phyloP scores from a whole-genome alignment of 257 asterid genomes.

The Haberlea rhodopensis region DNA sequence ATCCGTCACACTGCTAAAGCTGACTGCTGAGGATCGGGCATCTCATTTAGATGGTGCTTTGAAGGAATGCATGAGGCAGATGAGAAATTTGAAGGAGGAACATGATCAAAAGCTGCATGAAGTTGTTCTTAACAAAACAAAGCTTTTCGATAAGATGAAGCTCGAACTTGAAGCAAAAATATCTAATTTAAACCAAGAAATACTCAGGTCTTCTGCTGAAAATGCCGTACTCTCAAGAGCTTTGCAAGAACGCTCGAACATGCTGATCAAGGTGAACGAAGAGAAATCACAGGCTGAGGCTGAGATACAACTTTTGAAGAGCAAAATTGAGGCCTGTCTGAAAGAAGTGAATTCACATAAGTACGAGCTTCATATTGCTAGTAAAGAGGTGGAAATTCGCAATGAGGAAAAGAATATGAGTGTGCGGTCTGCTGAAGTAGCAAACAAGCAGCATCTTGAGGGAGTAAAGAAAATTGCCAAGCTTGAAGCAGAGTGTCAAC shows the following conservation, averaged over 20 bases:
- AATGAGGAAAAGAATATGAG: slow-evolving; percentile 96
- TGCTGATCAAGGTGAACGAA: slow-evolving; percentile 71
- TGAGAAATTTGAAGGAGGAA: slow-evolving; percentile 82
- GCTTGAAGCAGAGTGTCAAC: slow-evolving; percentile 95
- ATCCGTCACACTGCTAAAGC: slow-evolving; percentile 88
- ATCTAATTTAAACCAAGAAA: slow-evolving; percentile 63
- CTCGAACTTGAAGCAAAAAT: slow-evolving; percentile 70
- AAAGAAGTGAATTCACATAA: slow-evolving; percentile 76
- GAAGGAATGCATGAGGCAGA: slow-evolving; percentile 95
- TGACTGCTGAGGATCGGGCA: slow-evolving; percentile 91
- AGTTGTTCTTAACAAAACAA: slow-evolving; percentile 58
- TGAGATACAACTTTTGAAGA: slow-evolving; percentile 62
- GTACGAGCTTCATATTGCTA: slow-evolving; percentile 78
- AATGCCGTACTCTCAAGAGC: slow-evolving; percentile 85
- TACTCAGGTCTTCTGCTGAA: slow-evolving; percentile 77
- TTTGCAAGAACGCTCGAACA: slow-evolving; percentile 87
- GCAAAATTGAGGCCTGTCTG: slow-evolving; percentile 65
- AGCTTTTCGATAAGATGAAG: slow-evolving; percentile 75
- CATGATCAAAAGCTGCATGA: slow-evolving; percentile 74
- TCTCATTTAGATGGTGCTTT: slow-evolving; percentile 91
- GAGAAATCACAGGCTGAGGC: slow-evolving; percentile 83
- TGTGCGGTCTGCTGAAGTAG: slow-evolving; percentile 89
- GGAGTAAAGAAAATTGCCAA: slow-evolving; percentile 89
- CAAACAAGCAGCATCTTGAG: slow-evolving; percentile 89
- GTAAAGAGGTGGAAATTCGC: slow-evolving; percentile 88